Base-by-base conservation (phyloP, 192 early-diverging fungal species). In the Geranomyces variabilis region DNA sequence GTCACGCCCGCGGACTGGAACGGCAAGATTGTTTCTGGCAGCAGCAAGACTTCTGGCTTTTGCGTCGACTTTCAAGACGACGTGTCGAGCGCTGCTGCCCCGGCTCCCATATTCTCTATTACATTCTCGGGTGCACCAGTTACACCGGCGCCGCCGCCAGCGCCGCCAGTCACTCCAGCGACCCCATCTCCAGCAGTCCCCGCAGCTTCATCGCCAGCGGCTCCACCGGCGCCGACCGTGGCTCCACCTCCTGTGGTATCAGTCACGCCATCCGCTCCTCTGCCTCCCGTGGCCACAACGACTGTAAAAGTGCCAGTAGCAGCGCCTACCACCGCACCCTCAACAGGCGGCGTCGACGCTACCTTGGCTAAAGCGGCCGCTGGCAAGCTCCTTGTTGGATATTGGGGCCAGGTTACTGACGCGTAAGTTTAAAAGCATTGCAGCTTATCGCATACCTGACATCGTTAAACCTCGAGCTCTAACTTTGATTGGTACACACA, bases 31-130 rank as follows among this genome's bases (percentile, higher is more conserved):
- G 68, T 70, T 15, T 19, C 56, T 14, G 68, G 68, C 12, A 59
- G 55, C 43, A 70, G 68, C 58, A 70, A 70, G 56, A 70, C 29
- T 13, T 60, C 68, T 60, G 68, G 68, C 31, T 70, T 70, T 56
- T 70, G 68, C 44, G 68, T 31, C 56, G n/a, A 46, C 7, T 60
- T 70, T 26, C 31, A 21, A 8, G 44, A 41, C 44, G 41, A 29
- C 21, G 28, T 60, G 58, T 19, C 58, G 3, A 24, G 34, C 14
- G 63, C 63, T 24, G 21, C 2, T 29, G 14, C 28, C 41, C 33
- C 33, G 2, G 43, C 63, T 4, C 63, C 63, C 3, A 19, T 24
- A 6, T 64, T 64, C 22, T 19, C 28, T 6, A 17, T 64, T 41
- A 41, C 33, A n/a, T 43, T 64, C 34, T n/a, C 21, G 2, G 63